These are phyloP conservation scores for Aspergillus ochraceus DNA, from an alignment of 2,329 filamentous ascomycete genomes.

Conservation along the genomic window DNA sequence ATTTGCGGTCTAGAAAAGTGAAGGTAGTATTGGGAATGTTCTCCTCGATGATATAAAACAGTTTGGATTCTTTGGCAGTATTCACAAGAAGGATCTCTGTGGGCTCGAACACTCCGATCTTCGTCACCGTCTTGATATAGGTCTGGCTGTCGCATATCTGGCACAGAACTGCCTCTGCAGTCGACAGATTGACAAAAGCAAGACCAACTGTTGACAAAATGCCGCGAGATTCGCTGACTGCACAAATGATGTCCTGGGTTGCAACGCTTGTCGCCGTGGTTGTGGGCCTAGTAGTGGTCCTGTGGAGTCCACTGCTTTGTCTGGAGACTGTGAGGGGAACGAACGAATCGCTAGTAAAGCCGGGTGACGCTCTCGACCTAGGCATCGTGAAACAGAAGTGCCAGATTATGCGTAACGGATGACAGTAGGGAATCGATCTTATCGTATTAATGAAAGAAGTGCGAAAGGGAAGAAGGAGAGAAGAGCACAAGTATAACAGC, in stretches of 20 bases:
- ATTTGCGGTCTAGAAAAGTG: constrained; percentile 69
- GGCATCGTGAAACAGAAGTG: neutral
- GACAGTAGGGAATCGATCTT: neutral
- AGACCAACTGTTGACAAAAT: constrained; percentile 81
- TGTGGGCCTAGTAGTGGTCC: constrained; percentile 48
- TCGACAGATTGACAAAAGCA: constrained; percentile 83
- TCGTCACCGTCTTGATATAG: constrained; percentile 84
- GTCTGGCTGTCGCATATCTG: constrained; percentile 93
- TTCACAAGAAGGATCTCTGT: constrained; percentile 76
- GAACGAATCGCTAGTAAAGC: constrained; percentile 17
- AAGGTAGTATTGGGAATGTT: constrained; percentile 65
- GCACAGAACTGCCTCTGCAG: constrained; percentile 79
- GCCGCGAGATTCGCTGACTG: constrained; percentile 82
- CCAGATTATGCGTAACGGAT: neutral
- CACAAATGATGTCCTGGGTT: constrained; percentile 78
- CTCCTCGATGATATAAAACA: constrained; percentile 72
- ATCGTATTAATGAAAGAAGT: neutral
- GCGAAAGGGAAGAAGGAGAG: neutral
- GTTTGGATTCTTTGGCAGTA: constrained; percentile 71
- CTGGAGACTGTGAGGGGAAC: constrained; percentile 18
- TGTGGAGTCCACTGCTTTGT: constrained; percentile 48
- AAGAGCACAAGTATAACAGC: neutral
- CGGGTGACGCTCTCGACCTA: constrained; percentile 11
- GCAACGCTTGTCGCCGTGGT: constrained; percentile 59
- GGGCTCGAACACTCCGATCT: constrained; percentile 77